Evolutionary conservation across 495 filamentous ascomycete species (phyloP).

Genomic region (Cenococcum geophilum): DNA sequence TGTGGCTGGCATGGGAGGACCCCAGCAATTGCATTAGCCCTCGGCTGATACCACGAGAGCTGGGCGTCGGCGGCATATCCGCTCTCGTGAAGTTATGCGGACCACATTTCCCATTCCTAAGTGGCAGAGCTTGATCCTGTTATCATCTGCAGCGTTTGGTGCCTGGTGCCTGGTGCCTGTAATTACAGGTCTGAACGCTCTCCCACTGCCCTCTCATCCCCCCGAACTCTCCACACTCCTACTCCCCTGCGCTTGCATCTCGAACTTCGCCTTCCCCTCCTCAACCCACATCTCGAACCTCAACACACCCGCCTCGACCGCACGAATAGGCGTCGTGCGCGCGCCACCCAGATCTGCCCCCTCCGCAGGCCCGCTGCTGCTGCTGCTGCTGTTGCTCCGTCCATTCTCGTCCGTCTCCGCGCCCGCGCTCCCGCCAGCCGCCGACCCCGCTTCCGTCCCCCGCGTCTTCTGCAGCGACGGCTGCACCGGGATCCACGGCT

Average conservation of each 20-base stretch:
- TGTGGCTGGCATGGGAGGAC: too few relatives aligned
- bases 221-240: neutral
- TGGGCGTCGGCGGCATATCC: too few relatives aligned
- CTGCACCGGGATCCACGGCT: conserved; percentile 61
- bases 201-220: too few relatives aligned
- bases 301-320: conserved; percentile 58
- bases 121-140: too few relatives aligned
- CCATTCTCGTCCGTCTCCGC: conserved; percentile 7
- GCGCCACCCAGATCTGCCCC: conserved; percentile 33
- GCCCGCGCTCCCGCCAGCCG: conserved; percentile 8
- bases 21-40: too few relatives aligned
- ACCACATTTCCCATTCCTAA: too few relatives aligned
- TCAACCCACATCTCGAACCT: conserved; percentile 66
- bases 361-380: neutral
- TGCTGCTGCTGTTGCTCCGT: conserved; percentile 30
- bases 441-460: conserved; percentile 13
- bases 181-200: too few relatives aligned
- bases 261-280: conserved; percentile 42
- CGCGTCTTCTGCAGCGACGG: conserved; percentile 39
- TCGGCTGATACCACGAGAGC: too few relatives aligned
- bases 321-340: conserved; percentile 50
- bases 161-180: too few relatives aligned
- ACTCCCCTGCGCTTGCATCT: conserved; percentile 1
- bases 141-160: too few relatives aligned
- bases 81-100: too few relatives aligned